A percentile compares a stretch with the other conserved stretches of the same genome.
These are phyloP conservation scores for Quercus ilex DNA, from an alignment of 306 rosid species.

Conservation along the genomic window DNA sequence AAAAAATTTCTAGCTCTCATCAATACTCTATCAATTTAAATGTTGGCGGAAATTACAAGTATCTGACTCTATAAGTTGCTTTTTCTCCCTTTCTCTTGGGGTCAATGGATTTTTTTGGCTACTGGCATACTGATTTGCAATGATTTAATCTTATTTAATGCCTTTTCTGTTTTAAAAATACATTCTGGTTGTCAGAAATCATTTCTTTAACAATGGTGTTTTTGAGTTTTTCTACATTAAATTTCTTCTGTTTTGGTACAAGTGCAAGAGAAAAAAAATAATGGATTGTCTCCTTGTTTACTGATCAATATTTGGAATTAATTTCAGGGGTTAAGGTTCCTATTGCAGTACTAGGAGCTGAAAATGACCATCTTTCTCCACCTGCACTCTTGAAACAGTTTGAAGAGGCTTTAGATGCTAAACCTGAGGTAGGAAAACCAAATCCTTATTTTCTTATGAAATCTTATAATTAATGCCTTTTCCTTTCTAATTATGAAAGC, in stretches of 20 bases:
- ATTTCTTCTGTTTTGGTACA: not conserved
- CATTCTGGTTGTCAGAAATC: not conserved
- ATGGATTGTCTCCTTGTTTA: not conserved
- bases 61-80: not conserved
- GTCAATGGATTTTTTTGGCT: not conserved
- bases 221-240: not conserved
- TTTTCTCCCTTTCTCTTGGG: not conserved
- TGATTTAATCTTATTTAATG: not conserved
- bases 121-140: not conserved
- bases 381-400: constrained; percentile 57
- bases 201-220: not conserved
- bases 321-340: constrained; percentile 55
- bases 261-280: not conserved
- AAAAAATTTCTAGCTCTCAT: not conserved
- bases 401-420: constrained; percentile 50
- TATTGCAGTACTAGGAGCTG: constrained; percentile 56
- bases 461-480: not conserved
- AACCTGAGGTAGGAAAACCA: constrained; percentile 40
- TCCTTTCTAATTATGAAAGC: not conserved
- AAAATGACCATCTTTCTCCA: constrained; percentile 45
- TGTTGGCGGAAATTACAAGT: not conserved
- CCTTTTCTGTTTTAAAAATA: too few species aligned
- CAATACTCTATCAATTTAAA: not conserved
- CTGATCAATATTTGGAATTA: constrained; percentile 1
- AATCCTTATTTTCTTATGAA: not conserved